Base-by-base conservation (phyloP, 176 grass and related monocot species). In the Oryza rufipogon region DNA sequence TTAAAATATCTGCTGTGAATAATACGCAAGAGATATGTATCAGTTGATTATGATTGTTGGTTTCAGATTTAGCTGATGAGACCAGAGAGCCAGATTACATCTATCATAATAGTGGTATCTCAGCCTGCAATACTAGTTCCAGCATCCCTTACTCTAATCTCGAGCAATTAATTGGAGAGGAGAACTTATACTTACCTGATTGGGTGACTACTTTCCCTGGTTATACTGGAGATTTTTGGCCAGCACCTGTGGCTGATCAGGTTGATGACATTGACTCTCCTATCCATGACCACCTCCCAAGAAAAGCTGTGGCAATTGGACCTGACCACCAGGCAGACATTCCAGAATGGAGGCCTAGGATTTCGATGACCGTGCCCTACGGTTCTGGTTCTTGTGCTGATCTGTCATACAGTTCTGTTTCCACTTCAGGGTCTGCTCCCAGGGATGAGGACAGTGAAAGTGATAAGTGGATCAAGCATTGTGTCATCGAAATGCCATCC, bases 321-420 rank as follows among this genome's bases (percentile, higher is more conserved):
- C 67, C 86, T 70, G 88, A 92, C 72, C 92, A 97, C 83, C 92
- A 97, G 80, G 90, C 86, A 81, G 83, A 87, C 66, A 71, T 97
- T 91, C 90, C 92, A 84, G 90, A 92, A 52, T 94, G 88, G 88
- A 89, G 69, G 34, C 56, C 70, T 16, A 71, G n/a, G 45, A 33
- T 54, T 49, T 74, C 73, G 52, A 69, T 33, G 34, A 68, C 11
- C 64, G 14, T 47, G 68, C 81, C 20, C 61, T 42, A 74, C 20
- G 69, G 19, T 72, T 86, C 80, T 67, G 10, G 44, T 67, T 60
- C 42, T 77, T 81, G 69, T 88, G 66, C 47, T 78, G 78, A 83
- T 70, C 20, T 78, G 68, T n/a, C 64, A 58, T 68, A 68, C 47
- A 76, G 39, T 85, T 74, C 51, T 36, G 20, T 52, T 75, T 51